Percentiles rank a stretch among this genome's conserved stretches.
Evolutionary conservation across 129 eudicot species (phyloP).

Genomic region (Smallanthus sonchifolius): DNA sequence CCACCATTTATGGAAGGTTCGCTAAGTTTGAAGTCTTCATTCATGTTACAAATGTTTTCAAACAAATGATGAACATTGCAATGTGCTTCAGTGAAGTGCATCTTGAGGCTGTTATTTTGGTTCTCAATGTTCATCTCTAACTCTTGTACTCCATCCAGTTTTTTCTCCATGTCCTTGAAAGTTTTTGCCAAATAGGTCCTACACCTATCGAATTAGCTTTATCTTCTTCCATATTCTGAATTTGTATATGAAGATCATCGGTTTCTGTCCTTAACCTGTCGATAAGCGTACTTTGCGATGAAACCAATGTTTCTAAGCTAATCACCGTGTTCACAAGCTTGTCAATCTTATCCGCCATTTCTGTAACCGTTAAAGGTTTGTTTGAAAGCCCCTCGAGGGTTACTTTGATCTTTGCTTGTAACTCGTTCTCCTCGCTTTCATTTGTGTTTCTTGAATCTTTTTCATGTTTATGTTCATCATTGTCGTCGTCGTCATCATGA

Average conservation of each 20-base stretch:
- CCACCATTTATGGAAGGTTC: background rate
- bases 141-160: slow-evolving; percentile 46
- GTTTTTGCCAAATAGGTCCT: slow-evolving; percentile 33
- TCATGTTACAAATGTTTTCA: slow-evolving; percentile 44
- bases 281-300: slow-evolving; percentile 72
- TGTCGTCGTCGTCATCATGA: slow-evolving; percentile 7
- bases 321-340: slow-evolving; percentile 77
- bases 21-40: slow-evolving; percentile 33
- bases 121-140: slow-evolving; percentile 43
- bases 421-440: background rate
- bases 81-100: slow-evolving; percentile 55
- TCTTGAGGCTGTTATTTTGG: slow-evolving; percentile 41
- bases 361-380: slow-evolving; percentile 52
- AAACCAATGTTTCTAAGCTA: slow-evolving; percentile 56
- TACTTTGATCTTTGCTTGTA: slow-evolving; percentile 30
- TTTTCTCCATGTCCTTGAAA: slow-evolving; percentile 58
- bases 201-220: slow-evolving; percentile 43
- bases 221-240: slow-evolving; percentile 61
- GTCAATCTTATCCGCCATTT: slow-evolving; percentile 79
- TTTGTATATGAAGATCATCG: slow-evolving; percentile 63
- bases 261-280: slow-evolving; percentile 61
- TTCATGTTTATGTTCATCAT: background rate
- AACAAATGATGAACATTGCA: slow-evolving; percentile 48
- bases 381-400: slow-evolving; percentile 19
- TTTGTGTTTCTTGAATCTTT: background rate